Evolutionary conservation across 2,329 filamentous ascomycete species (phyloP), one percentile per base, ranked within the genome.

Genomic region (Fusarium mangiferae): DNA sequence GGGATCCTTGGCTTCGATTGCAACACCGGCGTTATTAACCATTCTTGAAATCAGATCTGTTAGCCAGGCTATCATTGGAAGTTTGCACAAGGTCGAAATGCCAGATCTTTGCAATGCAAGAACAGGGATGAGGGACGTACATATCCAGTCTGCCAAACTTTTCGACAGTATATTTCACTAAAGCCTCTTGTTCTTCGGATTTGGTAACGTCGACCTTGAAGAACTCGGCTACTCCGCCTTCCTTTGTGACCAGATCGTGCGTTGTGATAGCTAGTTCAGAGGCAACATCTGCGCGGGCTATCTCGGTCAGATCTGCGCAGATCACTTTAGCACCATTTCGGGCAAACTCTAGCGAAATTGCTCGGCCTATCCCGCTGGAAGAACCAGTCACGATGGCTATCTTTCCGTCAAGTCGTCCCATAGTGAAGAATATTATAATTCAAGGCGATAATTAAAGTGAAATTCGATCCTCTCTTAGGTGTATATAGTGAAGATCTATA

Each of bases 391-490:
- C 44, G 24, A 45, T 45, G 44, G 24, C 24, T 45, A 45, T 26
- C 44, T 45, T 45, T 6, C 44, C 24, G 44, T 26, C 44, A 45
- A 45, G 44, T 26, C 44, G 17, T 26, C 24, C 4, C 44, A 45
- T 45, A 20, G 44, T 20, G 24, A 45, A 3, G 24, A 9, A 9
- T 26, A 17, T 4, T 44, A 18, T 18, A 8, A 5, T 13, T 44
- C 0, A 24, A 18, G 10, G n/a, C 10, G 5, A 4, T 7, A 26
- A 45, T 10, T 4, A 9, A 7, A 26, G 24, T 20, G 17, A 45
- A 4, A 20, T 5, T 26, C 5, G 8, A 45, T 26, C 2, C 5
- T 20, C 7, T 45, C 2, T 3, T 45, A 20, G 42, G n/a, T 2
- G 12, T 26, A 20, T 20, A 45, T 26, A 6, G 7, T 45, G 20